Evolutionary conservation across 1,284 basidiomycete genomes (phyloP), one percentile per base, ranked within the genome.

Genomic region (Heterobasidion parviporum): DNA sequence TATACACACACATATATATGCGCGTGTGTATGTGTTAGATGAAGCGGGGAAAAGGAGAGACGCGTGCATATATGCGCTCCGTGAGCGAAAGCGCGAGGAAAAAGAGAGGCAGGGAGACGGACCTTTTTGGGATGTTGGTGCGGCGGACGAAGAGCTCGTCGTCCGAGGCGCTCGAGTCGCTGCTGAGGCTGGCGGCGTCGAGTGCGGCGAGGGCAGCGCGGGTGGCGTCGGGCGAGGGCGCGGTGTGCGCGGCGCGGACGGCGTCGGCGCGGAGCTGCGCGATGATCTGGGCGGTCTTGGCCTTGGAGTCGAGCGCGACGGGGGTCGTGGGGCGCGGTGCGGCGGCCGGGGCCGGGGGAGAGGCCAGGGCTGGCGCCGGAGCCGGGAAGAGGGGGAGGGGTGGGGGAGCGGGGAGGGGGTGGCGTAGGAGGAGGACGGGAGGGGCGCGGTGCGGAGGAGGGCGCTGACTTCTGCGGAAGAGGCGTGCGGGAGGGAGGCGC

Each of bases 241-340:
- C 72, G 14, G 65, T 62, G 16, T 63, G 70, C 32, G 70, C 72
- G 14, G 54, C 57, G 3, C 35, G 45, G 20, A 54, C 57, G 15
- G 58, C 62, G 56, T 73, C 75, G 6, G 79, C 82, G 66, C 76
- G 83, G 56, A 89, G 85, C 36, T 79, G 71, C 6, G 77, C 82
- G 51, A 89, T 82, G 44, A 87, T 72, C 60, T 74, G 70, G 15
- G 76, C 75, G 1, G 85, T 74, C 66, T 81, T 86, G 20, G 70
- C 65, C 16, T 72, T 72, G 2, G 70, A 61, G 60, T 79, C 73
- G 15, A 83, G 67, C 7, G 74, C 68, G 32, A 73, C 62, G 4
- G 81, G 76, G 0, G 74, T 76, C 43, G 67, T 8, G 58, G 59
- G 14, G 64, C 64, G 50, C 64, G 66, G 34, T 57, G 54, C 20